Evolutionary conservation across 1,284 basidiomycete species (phyloP), one percentile per base, ranked within the genome.

Genomic region (Sphaerobolus stellatus): DNA sequence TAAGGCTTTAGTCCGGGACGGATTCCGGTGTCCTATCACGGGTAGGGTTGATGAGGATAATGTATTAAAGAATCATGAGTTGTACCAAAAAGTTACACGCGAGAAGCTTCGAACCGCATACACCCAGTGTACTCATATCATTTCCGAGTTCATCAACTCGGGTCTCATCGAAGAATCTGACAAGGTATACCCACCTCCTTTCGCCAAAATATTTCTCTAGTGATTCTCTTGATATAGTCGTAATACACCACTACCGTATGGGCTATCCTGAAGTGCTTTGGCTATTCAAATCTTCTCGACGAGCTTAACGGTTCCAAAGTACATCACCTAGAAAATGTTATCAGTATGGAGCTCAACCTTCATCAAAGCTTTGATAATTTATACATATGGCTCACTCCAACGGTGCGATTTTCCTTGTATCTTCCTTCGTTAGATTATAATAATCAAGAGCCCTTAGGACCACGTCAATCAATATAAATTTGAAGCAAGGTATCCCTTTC

Each of bases 261-360:
- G 59, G 50, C 61, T 28, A 57, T 60, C 25, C 24, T 65, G 20
- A 30, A 59, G 18, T 49, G 41, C 22, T 62, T 64, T 47, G 64
- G 62, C 27, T 48, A 56, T 25, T 34, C 36, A 28, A 36, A 36
- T 43, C 44, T 56, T 41, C 29, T 36, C 14, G 53, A 60, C n/a
- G 60, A 64, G 29, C 57, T 70, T 14, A 59, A 62, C 56, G 67
- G 67, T 14, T 16, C 44, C 7, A 50, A 59, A 38, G 59, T 71
- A n/a, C 66, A 71, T 57, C n/a, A n/a, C 22, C 58, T 71, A n/a
- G 62, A 66, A 33, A 71, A 70, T 54, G 56, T 69, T 34, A 58
- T 72, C 52, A 72, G 68, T 3, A 38, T 71, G 53, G 36, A 49
- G 22, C 1, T 14, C 1, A 41, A 53, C 48, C 20, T 61, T 8